A percentile compares a stretch with the other conserved stretches of the same genome.
phyloP scores from a whole-genome alignment of 352 stramenopile species.

The Globisporangium carolinianum region DNA sequence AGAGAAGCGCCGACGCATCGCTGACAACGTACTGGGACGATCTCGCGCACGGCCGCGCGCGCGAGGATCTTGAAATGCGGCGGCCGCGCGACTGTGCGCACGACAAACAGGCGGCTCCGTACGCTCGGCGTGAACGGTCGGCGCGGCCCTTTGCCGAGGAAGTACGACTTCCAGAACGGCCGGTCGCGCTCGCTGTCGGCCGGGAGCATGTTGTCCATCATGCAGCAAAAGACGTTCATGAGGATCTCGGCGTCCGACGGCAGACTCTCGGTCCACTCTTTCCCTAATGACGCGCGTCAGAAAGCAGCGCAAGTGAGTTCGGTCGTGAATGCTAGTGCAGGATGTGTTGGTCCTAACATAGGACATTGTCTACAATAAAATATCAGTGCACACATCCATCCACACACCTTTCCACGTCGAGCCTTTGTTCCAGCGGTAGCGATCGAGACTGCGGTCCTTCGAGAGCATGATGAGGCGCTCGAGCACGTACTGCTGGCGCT shows the following conservation, averaged over 20 bases:
- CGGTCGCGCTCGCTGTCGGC: slow-evolving; percentile 70
- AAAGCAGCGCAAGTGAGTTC: too few relatives aligned
- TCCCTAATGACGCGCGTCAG: slow-evolving; percentile 22
- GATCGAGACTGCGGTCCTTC: slow-evolving; percentile 78
- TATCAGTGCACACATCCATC: too few relatives aligned
- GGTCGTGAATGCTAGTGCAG: not conserved
- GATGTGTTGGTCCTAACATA: not conserved
- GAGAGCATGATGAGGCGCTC: slow-evolving; percentile 83
- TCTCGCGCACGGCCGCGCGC: slow-evolving; percentile 69
- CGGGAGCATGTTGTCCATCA: slow-evolving; percentile 84
- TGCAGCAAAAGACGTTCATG: slow-evolving; percentile 85
- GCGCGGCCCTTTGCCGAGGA: slow-evolving; percentile 60
- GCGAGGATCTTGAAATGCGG: slow-evolving; percentile 83
- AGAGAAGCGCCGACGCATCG: not conserved
- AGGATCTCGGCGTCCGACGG: slow-evolving; percentile 79
- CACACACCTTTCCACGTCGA: slow-evolving; percentile 57
- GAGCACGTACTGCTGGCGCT: slow-evolving; percentile 79
- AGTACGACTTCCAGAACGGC: slow-evolving; percentile 81
- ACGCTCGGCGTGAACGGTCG: slow-evolving; percentile 67
- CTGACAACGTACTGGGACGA: slow-evolving; percentile 52
- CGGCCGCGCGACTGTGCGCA: slow-evolving; percentile 64
- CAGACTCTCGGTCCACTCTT: slow-evolving; percentile 74
- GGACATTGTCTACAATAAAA: too few relatives aligned
- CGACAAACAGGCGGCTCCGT: slow-evolving; percentile 66
- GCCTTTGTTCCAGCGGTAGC: slow-evolving; percentile 80